Percentiles rank a stretch among this genome's conserved stretches.
phyloP scores from a whole-genome alignment of 2,329 filamentous ascomycete species.

The Aspergillus hiratsukae region DNA sequence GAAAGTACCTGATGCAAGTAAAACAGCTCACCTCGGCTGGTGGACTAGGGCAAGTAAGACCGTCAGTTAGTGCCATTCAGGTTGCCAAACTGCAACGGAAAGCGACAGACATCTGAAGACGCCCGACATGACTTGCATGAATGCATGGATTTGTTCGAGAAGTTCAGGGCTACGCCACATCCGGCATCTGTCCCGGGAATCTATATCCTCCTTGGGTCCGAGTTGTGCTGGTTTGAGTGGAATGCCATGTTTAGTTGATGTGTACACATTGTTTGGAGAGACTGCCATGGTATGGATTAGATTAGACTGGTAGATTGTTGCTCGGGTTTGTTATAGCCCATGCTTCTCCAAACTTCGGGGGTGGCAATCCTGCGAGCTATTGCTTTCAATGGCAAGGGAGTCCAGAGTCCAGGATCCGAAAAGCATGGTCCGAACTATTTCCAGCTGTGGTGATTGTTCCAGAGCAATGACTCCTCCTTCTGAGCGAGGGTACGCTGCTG shows the following conservation, averaged over 20 bases:
- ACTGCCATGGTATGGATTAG: background rate
- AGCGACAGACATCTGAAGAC: background rate
- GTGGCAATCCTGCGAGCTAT: background rate
- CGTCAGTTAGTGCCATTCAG: background rate
- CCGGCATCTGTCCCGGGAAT: background rate
- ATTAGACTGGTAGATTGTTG: background rate
- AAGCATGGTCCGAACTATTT: background rate
- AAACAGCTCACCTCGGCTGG: background rate
- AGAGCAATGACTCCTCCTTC: background rate
- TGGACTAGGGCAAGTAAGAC: background rate
- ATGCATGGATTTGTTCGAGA: background rate
- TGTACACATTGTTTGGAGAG: background rate
- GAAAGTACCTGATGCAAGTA: background rate
- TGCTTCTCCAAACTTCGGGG: background rate
- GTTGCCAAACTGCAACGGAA: background rate
- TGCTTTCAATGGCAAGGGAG: background rate
- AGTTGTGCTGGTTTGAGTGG: background rate
- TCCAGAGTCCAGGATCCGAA: background rate
- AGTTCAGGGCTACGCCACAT: background rate
- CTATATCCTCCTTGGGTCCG: background rate
- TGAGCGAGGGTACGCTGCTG: conserved; percentile 14
- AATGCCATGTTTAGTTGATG: background rate
- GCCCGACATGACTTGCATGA: background rate
- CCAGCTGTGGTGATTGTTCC: background rate
- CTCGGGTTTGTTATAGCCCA: background rate